Conservation (phyloP, 129 eudicot genomes). For the Oenanthe sinensis region DNA sequence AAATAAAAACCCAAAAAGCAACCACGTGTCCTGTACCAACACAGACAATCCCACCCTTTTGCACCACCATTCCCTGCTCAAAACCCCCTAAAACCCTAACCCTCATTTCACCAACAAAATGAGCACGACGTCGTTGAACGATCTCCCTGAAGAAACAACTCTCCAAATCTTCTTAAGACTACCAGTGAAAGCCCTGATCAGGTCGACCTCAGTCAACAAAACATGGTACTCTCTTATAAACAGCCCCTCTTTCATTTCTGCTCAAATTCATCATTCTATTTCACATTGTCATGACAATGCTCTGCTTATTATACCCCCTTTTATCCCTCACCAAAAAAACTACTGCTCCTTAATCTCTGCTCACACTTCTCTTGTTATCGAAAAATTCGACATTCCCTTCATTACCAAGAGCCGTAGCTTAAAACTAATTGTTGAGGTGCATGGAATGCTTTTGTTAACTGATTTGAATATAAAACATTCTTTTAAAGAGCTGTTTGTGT, state of each 20-base stretch:
- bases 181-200: not conserved
- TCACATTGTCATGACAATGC: not conserved
- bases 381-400: not conserved
- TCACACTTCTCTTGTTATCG: not conserved
- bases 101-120: too few relatives aligned
- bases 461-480: not conserved
- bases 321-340: not conserved
- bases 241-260: not conserved
- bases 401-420: not conserved
- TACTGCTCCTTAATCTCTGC: not conserved
- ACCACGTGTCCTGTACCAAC: too few relatives aligned
- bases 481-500: not conserved
- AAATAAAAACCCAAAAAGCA: too few relatives aligned
- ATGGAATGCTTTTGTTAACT: not conserved
- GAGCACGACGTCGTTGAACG: not conserved
- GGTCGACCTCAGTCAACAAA: not conserved
- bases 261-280: not conserved
- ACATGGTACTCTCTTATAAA: not conserved
- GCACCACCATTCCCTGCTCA: too few relatives aligned
- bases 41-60: too few relatives aligned
- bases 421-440: not conserved
- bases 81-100: too few relatives aligned
- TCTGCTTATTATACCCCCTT: not conserved
- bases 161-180: not conserved
- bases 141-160: not conserved